phyloP scores from a whole-genome alignment of 2,329 filamentous ascomycete species.

The Calonectria pteridis region DNA sequence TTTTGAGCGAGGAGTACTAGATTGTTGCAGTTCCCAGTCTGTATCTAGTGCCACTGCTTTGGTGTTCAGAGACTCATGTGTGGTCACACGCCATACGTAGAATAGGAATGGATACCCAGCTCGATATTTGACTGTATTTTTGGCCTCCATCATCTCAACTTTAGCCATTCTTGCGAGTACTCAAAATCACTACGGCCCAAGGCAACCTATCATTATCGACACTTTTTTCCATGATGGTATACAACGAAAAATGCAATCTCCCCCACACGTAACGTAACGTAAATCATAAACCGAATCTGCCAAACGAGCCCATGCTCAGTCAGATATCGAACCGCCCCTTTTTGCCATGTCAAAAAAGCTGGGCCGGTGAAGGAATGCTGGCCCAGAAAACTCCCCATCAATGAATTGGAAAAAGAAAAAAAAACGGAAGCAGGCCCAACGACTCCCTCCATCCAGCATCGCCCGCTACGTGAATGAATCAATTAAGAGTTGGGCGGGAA shows the following conservation, averaged over 20 bases:
- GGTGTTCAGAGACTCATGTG: not conserved
- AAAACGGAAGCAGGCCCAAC: not conserved
- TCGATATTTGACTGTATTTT: not conserved
- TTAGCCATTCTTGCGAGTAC: not conserved
- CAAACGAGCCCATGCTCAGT: slow-evolving; percentile 19
- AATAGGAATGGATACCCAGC: not conserved
- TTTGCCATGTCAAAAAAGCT: slow-evolving; percentile 1
- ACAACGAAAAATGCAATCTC: slow-evolving; percentile 22
- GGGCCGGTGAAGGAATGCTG: not conserved
- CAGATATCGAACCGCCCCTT: slow-evolving; percentile 14
- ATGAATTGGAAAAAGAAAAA: slow-evolving; percentile 13
- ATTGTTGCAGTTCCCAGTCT: slow-evolving; percentile 10
- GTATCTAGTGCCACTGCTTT: not conserved
- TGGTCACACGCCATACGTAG: too few species aligned
- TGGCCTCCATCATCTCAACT: not conserved
- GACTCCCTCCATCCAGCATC: slow-evolving; percentile 12
- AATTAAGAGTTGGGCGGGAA: not conserved
- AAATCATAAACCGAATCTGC: slow-evolving; percentile 39
- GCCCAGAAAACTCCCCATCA: slow-evolving; percentile 20
- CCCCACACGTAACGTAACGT: slow-evolving; percentile 31
- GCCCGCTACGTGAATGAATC: slow-evolving; percentile 1
- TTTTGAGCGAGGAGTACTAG: slow-evolving; percentile 61
- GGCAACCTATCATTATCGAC: slow-evolving; percentile 19
- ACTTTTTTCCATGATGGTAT: slow-evolving; percentile 38
- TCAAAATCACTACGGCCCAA: not conserved